Percentiles rank a stretch among this genome's conserved stretches.
Conservation (phyloP, 371 early-diverging fungal genomes). For the Thermomucor indicae-seudaticae region DNA sequence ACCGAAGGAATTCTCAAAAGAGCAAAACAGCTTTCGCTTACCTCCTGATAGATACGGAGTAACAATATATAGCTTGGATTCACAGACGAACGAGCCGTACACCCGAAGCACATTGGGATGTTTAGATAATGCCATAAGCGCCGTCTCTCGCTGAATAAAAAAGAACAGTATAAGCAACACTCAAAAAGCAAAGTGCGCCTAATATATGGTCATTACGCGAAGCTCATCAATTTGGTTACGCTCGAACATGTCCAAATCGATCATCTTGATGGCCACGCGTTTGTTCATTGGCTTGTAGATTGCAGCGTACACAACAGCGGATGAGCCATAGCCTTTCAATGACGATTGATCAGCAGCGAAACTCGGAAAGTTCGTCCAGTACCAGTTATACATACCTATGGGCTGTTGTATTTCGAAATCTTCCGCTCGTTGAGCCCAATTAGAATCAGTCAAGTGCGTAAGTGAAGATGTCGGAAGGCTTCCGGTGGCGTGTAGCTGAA, state of each 20-base stretch:
- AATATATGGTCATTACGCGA: conserved; percentile 44
- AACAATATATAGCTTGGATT: conserved; percentile 75
- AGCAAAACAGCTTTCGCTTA: no score
- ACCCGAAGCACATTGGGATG: conserved; percentile 84
- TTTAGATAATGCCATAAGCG: conserved; percentile 81
- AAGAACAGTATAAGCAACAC: neutral
- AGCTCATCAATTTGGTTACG: conserved; percentile 92
- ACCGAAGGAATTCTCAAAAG: conserved; percentile 16
- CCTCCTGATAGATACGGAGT: conserved; percentile 81
- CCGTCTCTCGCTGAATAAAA: conserved; percentile 69
- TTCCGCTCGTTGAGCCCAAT: conserved; percentile 18
- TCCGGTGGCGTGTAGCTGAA: neutral
- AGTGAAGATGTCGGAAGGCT: conserved; percentile 8
- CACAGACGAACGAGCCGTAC: conserved; percentile 78
- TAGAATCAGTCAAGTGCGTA: conserved; percentile 4
- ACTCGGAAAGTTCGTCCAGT: neutral
- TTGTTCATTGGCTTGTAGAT: conserved; percentile 70
- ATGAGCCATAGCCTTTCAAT: conserved; percentile 79
- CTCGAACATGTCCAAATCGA: conserved; percentile 92
- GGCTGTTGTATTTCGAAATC: conserved; percentile 42
- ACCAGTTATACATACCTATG: conserved; percentile 12
- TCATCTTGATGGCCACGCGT: conserved; percentile 81
- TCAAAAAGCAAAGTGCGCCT: neutral
- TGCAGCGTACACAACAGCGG: conserved; percentile 83
- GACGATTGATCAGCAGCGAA: neutral